Base-by-base conservation (phyloP, 1,284 basidiomycete genomes). In the Leccinum griseonigrum region DNA sequence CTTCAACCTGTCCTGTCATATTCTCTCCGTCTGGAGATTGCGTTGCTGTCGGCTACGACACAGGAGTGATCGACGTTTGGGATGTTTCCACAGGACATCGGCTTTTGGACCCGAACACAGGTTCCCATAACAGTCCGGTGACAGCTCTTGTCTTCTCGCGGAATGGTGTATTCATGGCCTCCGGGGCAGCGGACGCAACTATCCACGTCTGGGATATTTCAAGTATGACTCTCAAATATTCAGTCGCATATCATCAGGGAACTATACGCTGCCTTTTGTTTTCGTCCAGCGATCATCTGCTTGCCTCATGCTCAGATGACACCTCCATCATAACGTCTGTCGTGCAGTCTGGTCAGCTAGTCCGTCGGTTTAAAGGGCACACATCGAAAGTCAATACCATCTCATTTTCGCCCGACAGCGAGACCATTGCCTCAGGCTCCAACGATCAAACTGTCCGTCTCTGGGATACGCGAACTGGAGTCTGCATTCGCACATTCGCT, bases 251-350 rank as follows among this genome's bases (percentile, higher is more conserved):
- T n/a, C 68, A 69, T 38, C 7, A 56, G 18, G 64, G 62, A 11
- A n/a, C 56, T 9, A 38, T 70, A 51, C 43, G 26, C 10, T 63
- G 61, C 26, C 55, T 70, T 13, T 26, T 50, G 11, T 70, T 68
- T 48, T 72, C 69, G 1, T 57, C 43, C 9, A 60, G 55, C 54
- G 48, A 56, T 26, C 11, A 9, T 8, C 16, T 63, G 13, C 57
- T 71, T 50, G 69, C 63, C 11, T 70, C 71, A 2, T 65, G 68
- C 28, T 73, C 70, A 5, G 59, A 64, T 4, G 70, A 71, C 38
- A 43, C 16, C 36, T 66, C 56, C 5, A 56, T 71, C 48, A 56
- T 59, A 29, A 60, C 64, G 2, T 71, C 59, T 46, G 58, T 65
- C 40, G 52, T 60, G 16, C 32, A 34, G 13, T 62, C 64, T 9